Evolutionary conservation across 2,329 filamentous ascomycete species (phyloP).

Genomic region (Colletotrichum gigasporum): DNA sequence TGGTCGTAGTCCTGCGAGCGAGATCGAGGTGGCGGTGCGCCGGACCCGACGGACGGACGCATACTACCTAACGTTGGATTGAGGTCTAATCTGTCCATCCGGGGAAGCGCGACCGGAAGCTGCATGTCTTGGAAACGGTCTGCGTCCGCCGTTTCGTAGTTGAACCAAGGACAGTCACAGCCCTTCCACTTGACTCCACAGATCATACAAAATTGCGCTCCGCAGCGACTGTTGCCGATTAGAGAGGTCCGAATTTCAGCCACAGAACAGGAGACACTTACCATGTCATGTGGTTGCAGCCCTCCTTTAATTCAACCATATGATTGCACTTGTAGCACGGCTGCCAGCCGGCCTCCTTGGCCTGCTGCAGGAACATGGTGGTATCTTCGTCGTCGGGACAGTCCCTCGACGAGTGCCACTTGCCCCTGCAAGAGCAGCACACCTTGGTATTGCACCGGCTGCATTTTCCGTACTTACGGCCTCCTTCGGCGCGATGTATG

Average conservation of each 20-base stretch:
- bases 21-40: conserved; percentile 21
- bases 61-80: conserved; percentile 19
- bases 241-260: conserved; percentile 9
- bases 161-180: conserved; percentile 86
- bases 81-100: conserved; percentile 17
- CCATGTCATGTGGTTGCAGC: conserved; percentile 91
- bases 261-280: conserved; percentile 50
- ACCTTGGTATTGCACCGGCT: conserved; percentile 77
- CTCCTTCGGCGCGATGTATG: conserved; percentile 66
- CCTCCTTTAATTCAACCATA: conserved; percentile 82
- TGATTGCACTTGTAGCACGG: conserved; percentile 78
- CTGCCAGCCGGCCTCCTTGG: conserved; percentile 76
- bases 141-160: conserved; percentile 63
- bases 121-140: conserved; percentile 65
- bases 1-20: conserved; percentile 53
- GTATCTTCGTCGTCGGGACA: conserved; percentile 79
- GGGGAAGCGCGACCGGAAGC: conserved; percentile 49
- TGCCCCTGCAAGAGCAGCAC: conserved; percentile 77
- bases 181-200: conserved; percentile 85
- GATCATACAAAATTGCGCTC: conserved; percentile 86
- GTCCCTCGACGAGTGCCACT: conserved; percentile 74
- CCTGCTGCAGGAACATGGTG: conserved; percentile 69
- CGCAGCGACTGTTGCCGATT: conserved; percentile 69
- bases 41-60: conserved; percentile 30
- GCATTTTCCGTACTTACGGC: conserved; percentile 75